Percentiles rank a stretch among this genome's conserved stretches.
These are phyloP conservation scores for Alliaria petiolata DNA, from an alignment of 345 rosid species.

Conservation along the genomic window DNA sequence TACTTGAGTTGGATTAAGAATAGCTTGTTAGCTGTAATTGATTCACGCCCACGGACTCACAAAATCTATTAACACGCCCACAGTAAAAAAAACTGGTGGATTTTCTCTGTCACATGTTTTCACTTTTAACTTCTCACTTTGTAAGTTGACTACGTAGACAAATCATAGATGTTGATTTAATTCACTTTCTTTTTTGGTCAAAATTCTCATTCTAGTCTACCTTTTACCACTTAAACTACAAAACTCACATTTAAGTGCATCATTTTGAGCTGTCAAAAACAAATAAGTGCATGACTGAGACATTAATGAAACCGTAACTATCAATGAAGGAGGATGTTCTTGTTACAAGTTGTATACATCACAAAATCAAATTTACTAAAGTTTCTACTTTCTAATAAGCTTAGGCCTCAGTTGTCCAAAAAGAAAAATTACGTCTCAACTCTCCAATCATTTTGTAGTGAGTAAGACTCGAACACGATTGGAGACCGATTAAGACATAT, in stretches of 20 bases:
- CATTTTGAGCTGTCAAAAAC: too few relatives aligned
- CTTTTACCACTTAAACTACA: too few relatives aligned
- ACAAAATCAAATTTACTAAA: not conserved
- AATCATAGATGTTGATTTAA: not conserved
- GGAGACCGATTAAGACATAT: not conserved
- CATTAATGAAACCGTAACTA: not conserved
- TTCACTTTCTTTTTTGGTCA: not conserved
- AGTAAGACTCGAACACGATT: not conserved
- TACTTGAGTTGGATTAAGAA: not conserved
- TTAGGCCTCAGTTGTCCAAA: not conserved
- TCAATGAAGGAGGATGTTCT: too few relatives aligned
- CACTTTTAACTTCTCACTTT: not conserved
- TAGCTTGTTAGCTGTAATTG: too few relatives aligned
- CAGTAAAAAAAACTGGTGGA: not conserved
- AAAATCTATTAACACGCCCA: constrained; percentile 9
- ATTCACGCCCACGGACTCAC: constrained; percentile 1
- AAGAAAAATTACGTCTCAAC: not conserved
- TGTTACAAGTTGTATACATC: too few relatives aligned
- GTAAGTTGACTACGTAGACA: too few relatives aligned
- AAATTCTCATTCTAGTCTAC: not conserved
- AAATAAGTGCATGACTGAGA: not conserved
- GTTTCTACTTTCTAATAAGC: not conserved
- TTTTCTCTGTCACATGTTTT: too few relatives aligned
- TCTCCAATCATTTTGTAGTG: not conserved
- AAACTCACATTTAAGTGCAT: not conserved